Evolutionary conservation across 164 flowering plant species (phyloP), one percentile per base, ranked within the genome.

Genomic region (Aristolochia californica): DNA sequence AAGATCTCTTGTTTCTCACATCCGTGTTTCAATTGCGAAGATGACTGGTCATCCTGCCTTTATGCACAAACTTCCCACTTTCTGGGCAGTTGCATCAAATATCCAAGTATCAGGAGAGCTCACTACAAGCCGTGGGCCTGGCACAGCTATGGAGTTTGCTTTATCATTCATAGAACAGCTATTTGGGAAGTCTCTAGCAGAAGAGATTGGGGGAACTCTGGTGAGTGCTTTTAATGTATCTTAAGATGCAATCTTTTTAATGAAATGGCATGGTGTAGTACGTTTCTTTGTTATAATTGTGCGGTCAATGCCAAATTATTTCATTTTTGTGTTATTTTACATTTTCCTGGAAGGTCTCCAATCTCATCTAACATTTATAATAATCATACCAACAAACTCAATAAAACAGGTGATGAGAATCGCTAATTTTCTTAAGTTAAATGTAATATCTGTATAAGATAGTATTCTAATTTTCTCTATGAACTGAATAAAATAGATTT

Each of bases 51-150:
- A 93, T 66, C 98, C 98, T 53, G 95, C 97, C 27, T 93, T 88
- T 67, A 74, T 79, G 72, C 81, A 79, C 70, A 75, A 78, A 67
- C 88, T 93, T 55, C 82, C 95, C 8, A 73, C 83, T 4, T 88
- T 89, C 64, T 78, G 98, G 91, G 84, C 94, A 48, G 94, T 93
- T 43, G 80, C 80, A 66, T 76, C 97, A 53, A 84, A 79, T 63
- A 61, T 80, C 52, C 95, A 87, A 72, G 83, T 93, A 24, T 85
- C 97, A 0, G 94, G 89, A 61, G 95, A 81, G 77, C 83, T 89
- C 57, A 93, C 94, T 57, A 93, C 97, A 7, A 93, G 98, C 73
- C 88, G 90, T 23, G 98, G 97, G 24, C 97, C 98, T 44, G 98
- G 97, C 48, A 93, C 98, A 43, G 68, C 84, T 23, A 80, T 81